Conservation (phyloP, 2,329 filamentous ascomycete genomes). For the Cordyceps javanica region DNA sequence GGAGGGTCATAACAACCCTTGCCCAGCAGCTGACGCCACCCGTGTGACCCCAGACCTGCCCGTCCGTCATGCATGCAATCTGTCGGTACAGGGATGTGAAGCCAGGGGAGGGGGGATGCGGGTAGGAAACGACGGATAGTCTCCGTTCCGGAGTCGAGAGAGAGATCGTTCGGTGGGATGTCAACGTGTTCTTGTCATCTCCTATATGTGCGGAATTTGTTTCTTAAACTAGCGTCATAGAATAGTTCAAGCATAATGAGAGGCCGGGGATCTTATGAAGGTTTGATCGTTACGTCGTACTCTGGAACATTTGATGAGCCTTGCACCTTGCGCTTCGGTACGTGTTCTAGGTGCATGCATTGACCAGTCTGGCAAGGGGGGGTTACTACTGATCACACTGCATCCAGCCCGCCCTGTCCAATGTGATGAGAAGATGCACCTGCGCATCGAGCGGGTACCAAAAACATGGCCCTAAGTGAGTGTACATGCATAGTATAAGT, state of each 20-base stretch:
- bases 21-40: conserved; percentile 1
- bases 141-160: neutral
- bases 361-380: neutral
- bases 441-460: neutral
- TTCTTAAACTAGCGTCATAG: no score
- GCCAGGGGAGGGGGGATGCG: neutral
- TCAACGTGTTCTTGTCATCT: no score
- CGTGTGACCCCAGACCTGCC: conserved; percentile 3
- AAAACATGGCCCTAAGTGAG: neutral
- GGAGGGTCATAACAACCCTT: neutral
- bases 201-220: no score
- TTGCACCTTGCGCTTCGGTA: neutral
- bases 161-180: neutral
- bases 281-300: no score
- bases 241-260: no score
- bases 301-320: no score
- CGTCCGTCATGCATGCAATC: conserved; percentile 7
- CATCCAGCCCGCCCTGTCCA: neutral
- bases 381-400: neutral
- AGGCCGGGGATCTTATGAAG: no score
- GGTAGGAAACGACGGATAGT: neutral
- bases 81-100: neutral
- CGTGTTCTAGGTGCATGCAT: neutral
- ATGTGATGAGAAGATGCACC: neutral
- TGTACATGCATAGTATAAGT: conserved; percentile 5